Evolutionary conservation across 768 basidiomycete species (phyloP).

Genomic region (Pisolithus albus): DNA sequence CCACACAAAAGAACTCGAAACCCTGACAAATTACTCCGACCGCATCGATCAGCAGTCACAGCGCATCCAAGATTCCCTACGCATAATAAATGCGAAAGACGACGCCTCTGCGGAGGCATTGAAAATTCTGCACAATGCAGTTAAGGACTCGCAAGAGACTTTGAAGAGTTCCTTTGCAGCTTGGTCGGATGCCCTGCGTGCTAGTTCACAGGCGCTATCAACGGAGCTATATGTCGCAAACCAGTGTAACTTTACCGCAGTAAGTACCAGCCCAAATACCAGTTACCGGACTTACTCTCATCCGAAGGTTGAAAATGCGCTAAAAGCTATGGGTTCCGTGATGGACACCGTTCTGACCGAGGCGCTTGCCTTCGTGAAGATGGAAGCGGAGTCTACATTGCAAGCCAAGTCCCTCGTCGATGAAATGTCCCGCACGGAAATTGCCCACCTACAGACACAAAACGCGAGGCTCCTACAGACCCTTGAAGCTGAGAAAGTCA

Average conservation of each 20-base stretch:
- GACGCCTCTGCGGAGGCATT: conserved; percentile 48
- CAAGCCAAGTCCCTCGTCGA: conserved; percentile 46
- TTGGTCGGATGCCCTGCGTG: conserved; percentile 52
- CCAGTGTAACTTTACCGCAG: conserved; percentile 39
- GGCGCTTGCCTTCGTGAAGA: conserved; percentile 47
- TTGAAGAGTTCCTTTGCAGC: conserved; percentile 45
- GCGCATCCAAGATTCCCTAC: conserved; percentile 45
- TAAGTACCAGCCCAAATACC: conserved; percentile 18
- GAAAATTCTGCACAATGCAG: conserved; percentile 36
- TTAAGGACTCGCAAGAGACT: conserved; percentile 47
- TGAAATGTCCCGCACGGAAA: conserved; percentile 44
- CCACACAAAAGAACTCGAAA: conserved; percentile 49
- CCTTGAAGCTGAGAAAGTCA: conserved; percentile 59
- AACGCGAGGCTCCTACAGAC: conserved; percentile 57
- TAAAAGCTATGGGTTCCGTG: conserved; percentile 52
- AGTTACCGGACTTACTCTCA: conserved; percentile 3
- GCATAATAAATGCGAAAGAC: conserved; percentile 51
- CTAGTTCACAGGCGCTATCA: conserved; percentile 42
- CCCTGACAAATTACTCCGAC: conserved; percentile 42
- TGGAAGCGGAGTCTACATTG: conserved; percentile 44
- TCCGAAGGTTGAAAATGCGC: conserved; percentile 45
- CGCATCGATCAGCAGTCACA: conserved; percentile 54
- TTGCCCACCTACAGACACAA: conserved; percentile 58
- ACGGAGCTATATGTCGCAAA: conserved; percentile 39
- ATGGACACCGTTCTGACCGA: conserved; percentile 56